A percentile compares a stretch with the other conserved stretches of the same genome.
phyloP scores from a whole-genome alignment of 306 rosid species.

The Quercus bicolor region DNA sequence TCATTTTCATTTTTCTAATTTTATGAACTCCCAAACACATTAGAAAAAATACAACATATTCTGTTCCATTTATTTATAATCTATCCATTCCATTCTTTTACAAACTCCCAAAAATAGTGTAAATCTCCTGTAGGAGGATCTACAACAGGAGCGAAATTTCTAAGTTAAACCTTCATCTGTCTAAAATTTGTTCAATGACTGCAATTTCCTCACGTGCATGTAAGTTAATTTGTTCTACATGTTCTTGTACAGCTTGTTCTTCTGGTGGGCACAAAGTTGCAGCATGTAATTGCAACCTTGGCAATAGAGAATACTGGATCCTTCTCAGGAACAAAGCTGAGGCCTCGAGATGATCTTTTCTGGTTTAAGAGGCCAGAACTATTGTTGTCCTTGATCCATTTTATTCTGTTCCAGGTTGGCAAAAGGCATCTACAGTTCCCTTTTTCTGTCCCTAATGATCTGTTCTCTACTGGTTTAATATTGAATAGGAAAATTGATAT shows the following conservation, averaged over 20 bases:
- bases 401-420: slow-evolving; percentile 88
- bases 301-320: slow-evolving; percentile 80
- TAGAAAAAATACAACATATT: no score
- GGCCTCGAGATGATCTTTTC: slow-evolving; percentile 94
- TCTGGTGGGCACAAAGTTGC: slow-evolving; percentile 89
- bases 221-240: slow-evolving; percentile 15
- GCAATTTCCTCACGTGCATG: neutral
- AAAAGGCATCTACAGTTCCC: neutral
- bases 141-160: neutral
- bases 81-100: no score
- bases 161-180: slow-evolving; percentile 7
- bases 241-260: slow-evolving; percentile 72
- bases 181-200: slow-evolving; percentile 8
- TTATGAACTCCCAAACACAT: no score
- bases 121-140: neutral
- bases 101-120: no score
- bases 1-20: no score
- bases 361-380: slow-evolving; percentile 98
- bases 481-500: neutral
- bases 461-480: slow-evolving; percentile 11
- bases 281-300: slow-evolving; percentile 88
- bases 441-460: slow-evolving; percentile 10
- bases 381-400: slow-evolving; percentile 84
- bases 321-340: slow-evolving; percentile 59
- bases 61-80: no score